Percentiles rank a stretch among this genome's conserved stretches.
Conservation (phyloP, 1,284 basidiomycete species). For the Ganoderma lucidum region DNA sequence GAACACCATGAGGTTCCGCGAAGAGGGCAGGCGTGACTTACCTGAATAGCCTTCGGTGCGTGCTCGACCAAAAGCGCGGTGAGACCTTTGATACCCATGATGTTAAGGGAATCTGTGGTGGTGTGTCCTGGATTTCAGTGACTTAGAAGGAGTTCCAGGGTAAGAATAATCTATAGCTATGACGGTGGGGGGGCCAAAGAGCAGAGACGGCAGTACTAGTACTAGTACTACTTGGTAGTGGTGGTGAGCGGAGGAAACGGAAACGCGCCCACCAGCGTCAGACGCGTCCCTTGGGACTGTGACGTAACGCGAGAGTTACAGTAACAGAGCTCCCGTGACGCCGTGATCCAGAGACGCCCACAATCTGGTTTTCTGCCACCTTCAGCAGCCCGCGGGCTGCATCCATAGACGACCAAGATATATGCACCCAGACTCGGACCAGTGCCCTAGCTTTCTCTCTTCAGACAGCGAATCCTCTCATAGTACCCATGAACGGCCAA, state of each 20-base stretch:
- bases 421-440: neutral
- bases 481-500: conserved; percentile 7
- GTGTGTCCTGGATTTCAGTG: neutral
- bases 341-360: neutral
- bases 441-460: neutral
- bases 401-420: neutral
- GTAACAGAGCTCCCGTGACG: neutral
- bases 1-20: neutral
- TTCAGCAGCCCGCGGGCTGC: neutral
- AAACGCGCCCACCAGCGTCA: neutral
- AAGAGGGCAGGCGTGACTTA: conserved; percentile 29
- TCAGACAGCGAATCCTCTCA: neutral
- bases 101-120: neutral
- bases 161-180: neutral
- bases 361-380: neutral
- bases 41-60: conserved; percentile 85
- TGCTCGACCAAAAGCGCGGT: conserved; percentile 91
- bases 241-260: neutral
- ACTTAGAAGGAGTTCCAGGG: neutral
- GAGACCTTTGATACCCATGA: conserved; percentile 92
- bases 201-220: neutral
- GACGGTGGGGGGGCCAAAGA: neutral
- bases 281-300: conserved; percentile 12
- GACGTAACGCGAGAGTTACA: conserved; percentile 32
- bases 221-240: neutral